A percentile compares a stretch with the other conserved stretches of the same genome.
These are phyloP conservation scores for Trametes cubensis DNA, from an alignment of 768 basidiomycete species.

Conservation along the genomic window DNA sequence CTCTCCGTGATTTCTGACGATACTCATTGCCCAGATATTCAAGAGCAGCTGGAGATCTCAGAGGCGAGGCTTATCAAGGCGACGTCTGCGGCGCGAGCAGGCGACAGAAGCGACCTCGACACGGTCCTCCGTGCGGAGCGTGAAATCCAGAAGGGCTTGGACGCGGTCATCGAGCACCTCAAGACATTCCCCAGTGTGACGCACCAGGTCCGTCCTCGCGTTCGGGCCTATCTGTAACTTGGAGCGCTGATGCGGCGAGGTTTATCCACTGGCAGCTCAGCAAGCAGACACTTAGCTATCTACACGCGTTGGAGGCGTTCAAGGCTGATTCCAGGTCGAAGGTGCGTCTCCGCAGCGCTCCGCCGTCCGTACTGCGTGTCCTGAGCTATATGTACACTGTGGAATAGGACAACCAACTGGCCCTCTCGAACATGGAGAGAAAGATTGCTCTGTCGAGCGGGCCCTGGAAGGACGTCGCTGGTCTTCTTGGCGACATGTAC, in stretches of 20 bases:
- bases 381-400: neutral
- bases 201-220: neutral
- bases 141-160: neutral
- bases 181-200: neutral
- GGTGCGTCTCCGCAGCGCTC: neutral
- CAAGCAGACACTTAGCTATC: neutral
- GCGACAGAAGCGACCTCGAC: neutral
- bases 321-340: neutral
- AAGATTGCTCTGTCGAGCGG: neutral
- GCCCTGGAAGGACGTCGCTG: neutral
- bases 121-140: neutral
- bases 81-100: neutral
- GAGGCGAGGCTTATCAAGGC: neutral
- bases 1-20: neutral
- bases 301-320: neutral
- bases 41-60: neutral
- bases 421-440: neutral
- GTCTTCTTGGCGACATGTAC: neutral
- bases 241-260: too few species aligned
- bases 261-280: neutral
- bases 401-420: neutral
- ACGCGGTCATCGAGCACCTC: neutral
- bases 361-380: neutral
- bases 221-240: neutral
- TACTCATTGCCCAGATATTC: neutral